phyloP scores from a whole-genome alignment of 805 yeast genomes.

The Starmerella geochares region DNA sequence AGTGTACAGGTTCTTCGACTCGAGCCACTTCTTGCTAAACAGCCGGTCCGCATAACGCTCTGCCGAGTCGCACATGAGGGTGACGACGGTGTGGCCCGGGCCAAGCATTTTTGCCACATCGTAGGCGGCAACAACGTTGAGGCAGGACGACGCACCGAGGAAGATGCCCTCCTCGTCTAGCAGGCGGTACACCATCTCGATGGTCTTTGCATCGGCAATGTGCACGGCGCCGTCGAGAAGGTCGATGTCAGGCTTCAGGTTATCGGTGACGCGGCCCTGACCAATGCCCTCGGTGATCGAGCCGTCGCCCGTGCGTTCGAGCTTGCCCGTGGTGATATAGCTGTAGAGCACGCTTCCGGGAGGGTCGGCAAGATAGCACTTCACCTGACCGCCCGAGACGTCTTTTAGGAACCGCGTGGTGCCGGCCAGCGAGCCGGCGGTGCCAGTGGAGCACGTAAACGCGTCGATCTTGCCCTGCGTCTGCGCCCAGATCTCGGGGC shows the following conservation, averaged over 20 bases:
- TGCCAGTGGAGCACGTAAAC: constrained; percentile 84
- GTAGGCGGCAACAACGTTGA: constrained; percentile 82
- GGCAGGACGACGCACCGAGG: constrained; percentile 82
- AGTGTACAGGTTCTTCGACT: constrained; percentile 50
- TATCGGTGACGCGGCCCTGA: constrained; percentile 84
- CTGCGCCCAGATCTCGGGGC: constrained; percentile 88
- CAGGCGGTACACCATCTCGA: constrained; percentile 71
- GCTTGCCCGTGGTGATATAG: constrained; percentile 61
- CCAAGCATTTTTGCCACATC: constrained; percentile 58
- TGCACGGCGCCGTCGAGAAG: constrained; percentile 70
- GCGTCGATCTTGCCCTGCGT: constrained; percentile 68
- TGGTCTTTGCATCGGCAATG: constrained; percentile 69
- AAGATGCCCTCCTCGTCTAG: constrained; percentile 85
- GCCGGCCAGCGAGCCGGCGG: constrained; percentile 91
- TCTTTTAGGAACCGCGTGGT: constrained; percentile 66
- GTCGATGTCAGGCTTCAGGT: constrained; percentile 61
- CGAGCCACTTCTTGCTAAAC: constrained; percentile 68
- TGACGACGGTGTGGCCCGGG: constrained; percentile 78
- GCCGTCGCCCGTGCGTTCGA: constrained; percentile 59
- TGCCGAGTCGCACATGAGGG: constrained; percentile 82
- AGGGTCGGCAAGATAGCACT: constrained; percentile 76
- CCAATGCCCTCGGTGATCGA: constrained; percentile 96
- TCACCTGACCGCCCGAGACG: constrained; percentile 50
- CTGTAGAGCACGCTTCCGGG: constrained; percentile 83
- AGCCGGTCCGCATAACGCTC: constrained; percentile 77